Conservation (phyloP, 2,329 filamentous ascomycete species). For the Exophiala spinifera region DNA sequence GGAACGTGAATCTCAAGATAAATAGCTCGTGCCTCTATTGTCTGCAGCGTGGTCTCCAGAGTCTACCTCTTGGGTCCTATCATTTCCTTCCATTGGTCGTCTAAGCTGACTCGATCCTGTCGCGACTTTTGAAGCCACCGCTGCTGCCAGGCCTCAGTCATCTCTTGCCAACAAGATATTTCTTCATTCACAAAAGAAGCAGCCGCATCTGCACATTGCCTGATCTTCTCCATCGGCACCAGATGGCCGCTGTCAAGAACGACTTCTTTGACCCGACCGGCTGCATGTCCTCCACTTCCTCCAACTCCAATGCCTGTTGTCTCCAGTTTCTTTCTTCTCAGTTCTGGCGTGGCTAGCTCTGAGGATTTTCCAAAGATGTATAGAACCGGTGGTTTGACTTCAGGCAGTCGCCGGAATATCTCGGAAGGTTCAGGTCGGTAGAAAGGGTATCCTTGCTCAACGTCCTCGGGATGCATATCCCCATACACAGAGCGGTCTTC, state of each 20-base stretch:
- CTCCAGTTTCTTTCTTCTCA: constrained; percentile 41
- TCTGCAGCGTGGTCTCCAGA: neutral
- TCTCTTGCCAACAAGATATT: constrained; percentile 15
- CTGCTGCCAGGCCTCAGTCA: constrained; percentile 14
- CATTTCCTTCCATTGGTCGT: constrained; percentile 23
- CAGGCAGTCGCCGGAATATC: constrained; percentile 40
- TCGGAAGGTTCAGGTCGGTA: constrained; percentile 42
- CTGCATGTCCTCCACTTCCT: constrained; percentile 54
- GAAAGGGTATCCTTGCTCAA: constrained; percentile 38
- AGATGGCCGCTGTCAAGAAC: constrained; percentile 26
- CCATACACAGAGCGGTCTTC: constrained; percentile 37
- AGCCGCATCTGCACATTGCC: constrained; percentile 22
- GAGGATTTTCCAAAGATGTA: constrained; percentile 45
- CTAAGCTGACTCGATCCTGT: constrained; percentile 19
- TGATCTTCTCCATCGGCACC: constrained; percentile 29
- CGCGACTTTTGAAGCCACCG: constrained; percentile 18
- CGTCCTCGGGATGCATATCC: constrained; percentile 42
- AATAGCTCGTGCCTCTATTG: too few species aligned
- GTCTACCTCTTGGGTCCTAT: constrained; percentile 19
- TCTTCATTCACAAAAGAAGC: constrained; percentile 19
- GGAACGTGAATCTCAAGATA: too few species aligned
- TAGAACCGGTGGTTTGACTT: constrained; percentile 42
- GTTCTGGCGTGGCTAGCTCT: constrained; percentile 38
- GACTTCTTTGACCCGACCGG: constrained; percentile 32
- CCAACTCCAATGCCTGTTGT: constrained; percentile 40